Conservation (phyloP, 1,284 basidiomycete species). For the Leccinum griseonigrum region DNA sequence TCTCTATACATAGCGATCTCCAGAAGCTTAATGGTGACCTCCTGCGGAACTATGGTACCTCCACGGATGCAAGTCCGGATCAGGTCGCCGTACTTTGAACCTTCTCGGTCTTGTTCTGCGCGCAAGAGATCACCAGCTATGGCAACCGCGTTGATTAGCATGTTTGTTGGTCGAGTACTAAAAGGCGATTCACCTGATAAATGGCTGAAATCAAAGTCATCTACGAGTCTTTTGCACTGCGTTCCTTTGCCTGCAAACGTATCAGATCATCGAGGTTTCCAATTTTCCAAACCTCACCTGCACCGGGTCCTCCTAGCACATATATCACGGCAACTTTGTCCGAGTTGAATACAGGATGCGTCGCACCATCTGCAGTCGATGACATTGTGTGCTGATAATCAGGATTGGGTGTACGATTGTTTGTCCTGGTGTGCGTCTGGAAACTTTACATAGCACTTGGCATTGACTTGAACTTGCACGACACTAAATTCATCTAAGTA, state of each 20-base stretch:
- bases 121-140: slow-evolving; percentile 95
- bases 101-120: slow-evolving; percentile 87
- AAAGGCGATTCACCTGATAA: slow-evolving; percentile 69
- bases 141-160: slow-evolving; percentile 5
- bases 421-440: slow-evolving; percentile 7
- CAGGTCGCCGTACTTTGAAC: slow-evolving; percentile 83
- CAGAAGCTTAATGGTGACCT: slow-evolving; percentile 94
- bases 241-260: slow-evolving; percentile 85
- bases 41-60: slow-evolving; percentile 95
- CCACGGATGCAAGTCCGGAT: slow-evolving; percentile 91
- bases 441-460: neutral
- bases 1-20: slow-evolving; percentile 88
- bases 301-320: slow-evolving; percentile 96
- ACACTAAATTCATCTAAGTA: neutral
- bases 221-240: slow-evolving; percentile 87
- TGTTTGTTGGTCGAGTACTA: neutral
- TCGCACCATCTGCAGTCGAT: slow-evolving; percentile 6
- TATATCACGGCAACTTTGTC: slow-evolving; percentile 87
- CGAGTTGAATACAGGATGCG: slow-evolving; percentile 62
- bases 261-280: slow-evolving; percentile 9
- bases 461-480: too few relatives aligned
- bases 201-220: slow-evolving; percentile 90
- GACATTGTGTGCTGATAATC: slow-evolving; percentile 17
- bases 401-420: neutral
- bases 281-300: slow-evolving; percentile 51